These are phyloP conservation scores for Pseudohalonectria lignicola DNA, from an alignment of 2,329 filamentous ascomycete genomes.

Conservation along the genomic window DNA sequence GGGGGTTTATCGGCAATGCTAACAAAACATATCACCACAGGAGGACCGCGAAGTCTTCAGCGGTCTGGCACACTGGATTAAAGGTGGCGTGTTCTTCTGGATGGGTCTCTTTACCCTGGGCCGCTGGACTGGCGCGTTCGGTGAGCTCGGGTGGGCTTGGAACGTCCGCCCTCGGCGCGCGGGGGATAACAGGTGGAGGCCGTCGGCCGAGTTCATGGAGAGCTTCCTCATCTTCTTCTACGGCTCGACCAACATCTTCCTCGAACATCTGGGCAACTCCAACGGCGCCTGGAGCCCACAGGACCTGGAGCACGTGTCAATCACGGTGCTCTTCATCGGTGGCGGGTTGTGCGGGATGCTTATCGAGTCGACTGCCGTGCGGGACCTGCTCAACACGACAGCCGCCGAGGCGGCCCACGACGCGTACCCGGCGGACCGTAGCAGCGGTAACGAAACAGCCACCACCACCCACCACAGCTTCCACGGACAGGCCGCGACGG, in stretches of 20 bases:
- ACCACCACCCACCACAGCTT: background rate
- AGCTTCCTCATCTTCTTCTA: slow-evolving; percentile 86
- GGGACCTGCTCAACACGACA: slow-evolving; percentile 52
- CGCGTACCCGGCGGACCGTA: slow-evolving; percentile 10
- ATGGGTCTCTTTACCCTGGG: slow-evolving; percentile 79
- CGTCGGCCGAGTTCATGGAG: slow-evolving; percentile 81
- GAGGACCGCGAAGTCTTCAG: slow-evolving; percentile 62
- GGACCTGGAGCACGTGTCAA: slow-evolving; percentile 86
- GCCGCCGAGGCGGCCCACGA: slow-evolving; percentile 24
- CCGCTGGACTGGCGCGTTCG: slow-evolving; percentile 83
- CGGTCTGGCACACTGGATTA: slow-evolving; percentile 86
- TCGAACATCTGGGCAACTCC: slow-evolving; percentile 74
- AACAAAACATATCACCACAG: no score
- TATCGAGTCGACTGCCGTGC: slow-evolving; percentile 62
- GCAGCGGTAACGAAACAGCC: background rate
- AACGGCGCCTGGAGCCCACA: slow-evolving; percentile 60
- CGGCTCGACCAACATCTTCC: slow-evolving; percentile 79
- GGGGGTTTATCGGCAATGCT: no score
- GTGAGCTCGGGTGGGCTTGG: slow-evolving; percentile 91
- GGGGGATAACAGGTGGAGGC: slow-evolving; percentile 45
- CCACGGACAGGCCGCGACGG: no score
- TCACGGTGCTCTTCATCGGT: slow-evolving; percentile 87
- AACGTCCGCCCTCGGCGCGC: slow-evolving; percentile 56
- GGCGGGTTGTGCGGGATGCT: slow-evolving; percentile 83
- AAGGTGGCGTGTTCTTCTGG: slow-evolving; percentile 92